Conservation (phyloP, 345 rosid species). For the Citrus medica region DNA sequence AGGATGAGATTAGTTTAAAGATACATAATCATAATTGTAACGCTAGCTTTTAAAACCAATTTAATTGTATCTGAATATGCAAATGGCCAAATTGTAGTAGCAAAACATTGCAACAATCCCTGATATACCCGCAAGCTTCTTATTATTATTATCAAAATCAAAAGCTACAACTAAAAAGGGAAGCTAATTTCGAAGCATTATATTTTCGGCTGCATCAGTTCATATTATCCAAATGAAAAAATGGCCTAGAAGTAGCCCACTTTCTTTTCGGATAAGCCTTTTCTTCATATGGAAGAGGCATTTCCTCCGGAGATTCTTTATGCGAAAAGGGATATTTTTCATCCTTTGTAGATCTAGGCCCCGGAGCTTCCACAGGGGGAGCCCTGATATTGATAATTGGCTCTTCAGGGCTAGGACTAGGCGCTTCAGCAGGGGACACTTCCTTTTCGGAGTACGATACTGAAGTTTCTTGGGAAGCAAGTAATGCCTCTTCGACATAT, state of each 20-base stretch:
- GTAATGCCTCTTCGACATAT: background rate
- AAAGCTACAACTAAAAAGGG: background rate
- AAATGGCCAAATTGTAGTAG: background rate
- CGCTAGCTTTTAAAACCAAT: too few relatives aligned
- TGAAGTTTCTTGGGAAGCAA: background rate
- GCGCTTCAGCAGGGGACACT: too few relatives aligned
- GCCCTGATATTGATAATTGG: background rate
- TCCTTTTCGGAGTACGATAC: too few relatives aligned
- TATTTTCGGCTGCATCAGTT: background rate
- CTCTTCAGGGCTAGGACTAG: background rate
- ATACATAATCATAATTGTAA: too few relatives aligned
- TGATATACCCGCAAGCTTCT: background rate
- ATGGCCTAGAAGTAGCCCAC: background rate
- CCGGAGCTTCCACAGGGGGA: background rate
- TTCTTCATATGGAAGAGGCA: background rate
- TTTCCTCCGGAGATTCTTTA: background rate
- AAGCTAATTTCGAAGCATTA: background rate
- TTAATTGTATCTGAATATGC: background rate
- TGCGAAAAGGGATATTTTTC: background rate
- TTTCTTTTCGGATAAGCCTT: background rate
- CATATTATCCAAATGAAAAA: background rate
- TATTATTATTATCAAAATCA: background rate
- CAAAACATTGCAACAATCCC: background rate
- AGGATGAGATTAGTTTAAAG: too few relatives aligned
- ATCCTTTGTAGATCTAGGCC: background rate